Evolutionary conservation across 495 filamentous ascomycete species (phyloP).

Genomic region (Penicillium lividum): DNA sequence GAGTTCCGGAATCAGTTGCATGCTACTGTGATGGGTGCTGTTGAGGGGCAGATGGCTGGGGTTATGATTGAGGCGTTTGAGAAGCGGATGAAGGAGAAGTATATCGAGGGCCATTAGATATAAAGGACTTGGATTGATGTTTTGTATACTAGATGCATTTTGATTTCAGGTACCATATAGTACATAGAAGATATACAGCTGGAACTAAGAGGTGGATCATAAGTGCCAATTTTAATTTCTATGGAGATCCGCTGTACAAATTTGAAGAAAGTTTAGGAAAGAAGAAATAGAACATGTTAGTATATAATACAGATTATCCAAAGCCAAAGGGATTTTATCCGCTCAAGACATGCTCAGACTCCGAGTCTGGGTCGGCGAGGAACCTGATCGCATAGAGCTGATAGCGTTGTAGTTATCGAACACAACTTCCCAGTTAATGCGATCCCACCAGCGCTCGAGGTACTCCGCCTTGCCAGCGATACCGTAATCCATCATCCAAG

Average conservation of each 20-base stretch:
- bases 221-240: conserved; percentile 18
- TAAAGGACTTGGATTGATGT: neutral
- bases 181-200: neutral
- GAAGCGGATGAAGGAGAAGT: conserved; percentile 64
- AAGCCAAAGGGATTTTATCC: conserved; percentile 20
- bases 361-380: conserved; percentile 23
- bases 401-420: conserved; percentile 46
- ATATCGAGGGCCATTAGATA: conserved; percentile 27
- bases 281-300: conserved; percentile 26
- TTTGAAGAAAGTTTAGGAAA: conserved; percentile 7
- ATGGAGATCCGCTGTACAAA: conserved; percentile 24
- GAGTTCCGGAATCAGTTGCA: conserved; percentile 84
- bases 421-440: conserved; percentile 81
- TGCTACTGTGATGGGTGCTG: conserved; percentile 71
- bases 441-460: conserved; percentile 81
- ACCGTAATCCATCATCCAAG: conserved; percentile 84
- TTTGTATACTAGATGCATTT: conserved; percentile 16
- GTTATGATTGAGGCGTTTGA: conserved; percentile 96
- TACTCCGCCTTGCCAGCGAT: conserved; percentile 75
- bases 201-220: conserved; percentile 1
- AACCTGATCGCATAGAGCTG: conserved; percentile 23
- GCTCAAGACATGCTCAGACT: conserved; percentile 35
- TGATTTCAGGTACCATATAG: neutral
- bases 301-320: conserved; percentile 38
- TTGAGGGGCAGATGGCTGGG: conserved; percentile 79